Conservation (phyloP, 1,284 basidiomycete genomes). For the Trichosporon asahii region DNA sequence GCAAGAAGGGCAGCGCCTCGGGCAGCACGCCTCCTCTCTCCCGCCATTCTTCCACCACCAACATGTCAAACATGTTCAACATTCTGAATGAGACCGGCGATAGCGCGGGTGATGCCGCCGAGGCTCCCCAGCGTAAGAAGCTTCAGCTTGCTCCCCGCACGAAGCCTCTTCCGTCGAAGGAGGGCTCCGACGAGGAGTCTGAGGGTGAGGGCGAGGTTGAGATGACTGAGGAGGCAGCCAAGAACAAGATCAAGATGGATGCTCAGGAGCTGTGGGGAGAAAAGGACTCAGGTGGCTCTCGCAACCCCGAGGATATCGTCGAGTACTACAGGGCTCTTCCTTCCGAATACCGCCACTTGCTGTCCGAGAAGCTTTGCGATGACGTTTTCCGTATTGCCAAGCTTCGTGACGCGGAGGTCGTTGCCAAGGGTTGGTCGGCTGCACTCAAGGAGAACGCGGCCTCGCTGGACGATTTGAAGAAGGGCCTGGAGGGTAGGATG, state of each 20-base stretch:
- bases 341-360: constrained; percentile 57
- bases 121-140: constrained; percentile 65
- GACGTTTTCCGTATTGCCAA: constrained; percentile 85
- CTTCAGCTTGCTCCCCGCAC: constrained; percentile 66
- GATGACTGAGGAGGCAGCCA: constrained; percentile 68
- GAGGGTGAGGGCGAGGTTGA: constrained; percentile 55
- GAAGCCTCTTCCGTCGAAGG: constrained; percentile 54
- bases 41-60: constrained; percentile 70
- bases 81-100: constrained; percentile 63
- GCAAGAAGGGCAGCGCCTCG: constrained; percentile 58
- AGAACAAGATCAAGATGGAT: constrained; percentile 66
- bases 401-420: constrained; percentile 74
- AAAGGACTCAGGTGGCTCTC: constrained; percentile 49
- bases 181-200: constrained; percentile 56
- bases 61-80: constrained; percentile 89
- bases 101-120: constrained; percentile 51
- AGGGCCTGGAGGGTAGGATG: constrained; percentile 60
- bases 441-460: constrained; percentile 59
- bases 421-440: constrained; percentile 58
- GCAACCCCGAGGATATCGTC: constrained; percentile 49
- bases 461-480: constrained; percentile 60
- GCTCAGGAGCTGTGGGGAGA: constrained; percentile 55
- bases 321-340: constrained; percentile 68
- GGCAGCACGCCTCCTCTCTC: constrained; percentile 64
- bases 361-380: constrained; percentile 73